Conservation (phyloP, 2,329 filamentous ascomycete species). For the Microdochium bolleyi region DNA sequence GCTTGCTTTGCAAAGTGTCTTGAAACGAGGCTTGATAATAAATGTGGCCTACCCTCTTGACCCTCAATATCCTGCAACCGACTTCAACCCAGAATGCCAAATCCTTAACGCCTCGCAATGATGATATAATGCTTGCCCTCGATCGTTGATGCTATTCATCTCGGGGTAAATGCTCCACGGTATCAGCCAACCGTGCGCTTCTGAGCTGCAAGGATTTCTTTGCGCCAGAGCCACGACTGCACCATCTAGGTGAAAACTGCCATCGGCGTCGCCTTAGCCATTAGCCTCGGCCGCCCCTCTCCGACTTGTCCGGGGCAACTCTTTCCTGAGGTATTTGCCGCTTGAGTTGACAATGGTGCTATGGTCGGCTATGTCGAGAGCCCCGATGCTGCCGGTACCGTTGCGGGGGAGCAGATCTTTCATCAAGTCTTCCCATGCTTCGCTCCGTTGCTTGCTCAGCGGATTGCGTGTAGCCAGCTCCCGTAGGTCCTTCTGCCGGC, state of each 20-base stretch:
- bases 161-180: not conserved
- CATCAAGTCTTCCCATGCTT: constrained; percentile 56
- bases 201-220: no score
- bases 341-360: constrained; percentile 59
- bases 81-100: not conserved
- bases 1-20: no score
- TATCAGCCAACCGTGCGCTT: not conserved
- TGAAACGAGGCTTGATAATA: no score
- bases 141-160: not conserved
- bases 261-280: not conserved
- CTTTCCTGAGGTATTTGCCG: constrained; percentile 42
- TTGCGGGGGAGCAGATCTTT: constrained; percentile 39
- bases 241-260: not conserved
- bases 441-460: constrained; percentile 45
- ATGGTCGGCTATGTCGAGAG: constrained; percentile 49
- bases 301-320: constrained; percentile 36
- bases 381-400: constrained; percentile 20
- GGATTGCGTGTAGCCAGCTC: constrained; percentile 43
- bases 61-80: not conserved
- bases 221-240: not conserved
- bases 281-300: not conserved
- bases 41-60: not conserved
- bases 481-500: constrained; percentile 57
- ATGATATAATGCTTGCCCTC: not conserved
- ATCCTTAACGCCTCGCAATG: not conserved